Base-by-base conservation (phyloP, 345 rosid species). In the Arabidopsis arenosa region DNA sequence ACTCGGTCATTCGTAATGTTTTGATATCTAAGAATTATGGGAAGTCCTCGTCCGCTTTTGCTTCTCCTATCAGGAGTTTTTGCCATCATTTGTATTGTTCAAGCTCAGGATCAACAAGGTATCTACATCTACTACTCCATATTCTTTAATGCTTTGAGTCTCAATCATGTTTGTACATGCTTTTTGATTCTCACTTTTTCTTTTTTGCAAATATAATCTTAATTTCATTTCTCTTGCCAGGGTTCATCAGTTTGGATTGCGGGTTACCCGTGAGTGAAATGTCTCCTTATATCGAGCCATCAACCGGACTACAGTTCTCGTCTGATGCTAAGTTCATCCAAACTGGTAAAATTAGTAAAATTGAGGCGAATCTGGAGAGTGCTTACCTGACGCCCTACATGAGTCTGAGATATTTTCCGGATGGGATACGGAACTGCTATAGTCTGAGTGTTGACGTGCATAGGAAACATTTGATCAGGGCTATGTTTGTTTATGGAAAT, bases 191-290 rank as follows among this genome's bases (percentile, higher is more conserved):
- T 3, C 4, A 28, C 32, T 23, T 2, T 23, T n/a, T n/a, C n/a
- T n/a, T n/a, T 23, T 23, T 23, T 23, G 2, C 1, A 23, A 23
- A 23, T 23, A 23, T 23, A 23, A 23, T 23, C 2, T 23, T 23
- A 23, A 1, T 23, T 23, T 23, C 26, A 1, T 23, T 23, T 28
- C 32, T 28, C 32, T 28, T 28, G 4, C 4, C 32, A 28, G 85
- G 83, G 43, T 79, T 80, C 67, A 76, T 81, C 26, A 85, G 86
- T 68, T 73, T 81, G 68, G 88, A 83, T 32, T 83, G 88, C 40
- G 86, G 86, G 35, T 6, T 63, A 39, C 69, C 72, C 2, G 23
- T 37, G 6, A 49, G 5, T 37, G 77, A 68, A 37, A 10, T 3
- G 15, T 54, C 72, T 5, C 40, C 51, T 41, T 83, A 80, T 32